Evolutionary conservation across 2,329 filamentous ascomycete species (phyloP), one percentile per base, ranked within the genome.

Genomic region (Apiospora koreana): DNA sequence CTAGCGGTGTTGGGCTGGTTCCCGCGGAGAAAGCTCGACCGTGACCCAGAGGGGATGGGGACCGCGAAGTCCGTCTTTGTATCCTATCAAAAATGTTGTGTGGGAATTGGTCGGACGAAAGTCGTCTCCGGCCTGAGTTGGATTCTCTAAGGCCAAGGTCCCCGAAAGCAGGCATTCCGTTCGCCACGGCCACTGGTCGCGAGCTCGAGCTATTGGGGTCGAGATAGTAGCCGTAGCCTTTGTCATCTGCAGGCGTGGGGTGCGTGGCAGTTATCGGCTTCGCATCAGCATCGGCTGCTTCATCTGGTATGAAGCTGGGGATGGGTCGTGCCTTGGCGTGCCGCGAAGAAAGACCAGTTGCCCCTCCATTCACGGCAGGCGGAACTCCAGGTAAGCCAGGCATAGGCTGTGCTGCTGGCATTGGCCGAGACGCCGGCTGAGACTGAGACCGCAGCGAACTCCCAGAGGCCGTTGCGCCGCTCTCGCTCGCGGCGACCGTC

Each of bases 391-490:
- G 77, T 70, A 80, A 78, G 43, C 71, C 76, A 69, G 75, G 80
- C 72, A 70, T 69, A 71, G 69, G 76, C 71, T 75, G 82, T 42
- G 74, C 79, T 72, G 65, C 79, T 75, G 73, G 71, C 74, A 81
- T 78, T 2, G 82, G 76, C 42, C 88, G 83, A 43, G 87, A 86
- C 2, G 89, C 89, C 31, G 89, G 89, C 76, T 91, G 89, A n/a
- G 89, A 91, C 76, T 92, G 89, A 35, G 89, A 92, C 73, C 89
- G 85, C 72, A 90, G 78, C n/a, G 88, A 83, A 74, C 88, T 87
- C 69, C 83, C 87, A 35, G 87, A 83, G 68, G 84, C 80, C 46
- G 83, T 79, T 23, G 81, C 76, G 12, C 83, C 83, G 18, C 84
- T 78, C 45, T 90, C 88, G 31, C 83, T 86, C 21, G 84, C 81